These are phyloP conservation scores for Penicillium waksmanii DNA, from an alignment of 495 filamentous ascomycete genomes.

Conservation along the genomic window DNA sequence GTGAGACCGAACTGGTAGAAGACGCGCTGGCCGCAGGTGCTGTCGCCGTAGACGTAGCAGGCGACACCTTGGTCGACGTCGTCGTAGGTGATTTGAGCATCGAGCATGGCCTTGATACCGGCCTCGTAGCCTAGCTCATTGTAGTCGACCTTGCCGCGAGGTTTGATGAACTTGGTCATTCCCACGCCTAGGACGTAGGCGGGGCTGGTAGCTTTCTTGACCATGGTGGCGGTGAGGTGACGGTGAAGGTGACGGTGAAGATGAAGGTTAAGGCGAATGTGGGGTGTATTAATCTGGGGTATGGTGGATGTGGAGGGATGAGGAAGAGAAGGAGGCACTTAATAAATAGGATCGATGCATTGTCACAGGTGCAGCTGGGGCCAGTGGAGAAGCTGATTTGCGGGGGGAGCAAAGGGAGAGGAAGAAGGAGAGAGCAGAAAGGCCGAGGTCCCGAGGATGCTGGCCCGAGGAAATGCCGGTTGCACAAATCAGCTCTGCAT, in stretches of 20 bases:
- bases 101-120: constrained; percentile 92
- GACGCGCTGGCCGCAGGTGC: constrained; percentile 91
- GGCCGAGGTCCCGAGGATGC: constrained; percentile 37
- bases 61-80: constrained; percentile 95
- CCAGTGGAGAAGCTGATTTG: constrained; percentile 19
- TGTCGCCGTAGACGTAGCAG: constrained; percentile 97
- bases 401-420: constrained; percentile 15
- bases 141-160: constrained; percentile 74
- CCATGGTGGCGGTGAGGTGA: constrained; percentile 38
- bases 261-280: neutral
- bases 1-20: constrained; percentile 99
- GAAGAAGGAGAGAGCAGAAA: neutral
- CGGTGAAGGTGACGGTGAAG: constrained; percentile 3
- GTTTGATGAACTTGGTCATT: constrained; percentile 99
- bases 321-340: neutral
- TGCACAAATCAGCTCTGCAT: constrained; percentile 22
- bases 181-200: constrained; percentile 95
- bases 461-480: constrained; percentile 13
- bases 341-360: neutral
- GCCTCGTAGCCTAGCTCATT: constrained; percentile 88
- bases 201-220: constrained; percentile 53
- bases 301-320: constrained; percentile 2
- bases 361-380: constrained; percentile 15
- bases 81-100: constrained; percentile 95
- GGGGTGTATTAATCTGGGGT: neutral